A percentile compares a stretch with the other conserved stretches of the same genome.
Conservation (phyloP, 306 rosid species). For the Lathyrus oleraceus region DNA sequence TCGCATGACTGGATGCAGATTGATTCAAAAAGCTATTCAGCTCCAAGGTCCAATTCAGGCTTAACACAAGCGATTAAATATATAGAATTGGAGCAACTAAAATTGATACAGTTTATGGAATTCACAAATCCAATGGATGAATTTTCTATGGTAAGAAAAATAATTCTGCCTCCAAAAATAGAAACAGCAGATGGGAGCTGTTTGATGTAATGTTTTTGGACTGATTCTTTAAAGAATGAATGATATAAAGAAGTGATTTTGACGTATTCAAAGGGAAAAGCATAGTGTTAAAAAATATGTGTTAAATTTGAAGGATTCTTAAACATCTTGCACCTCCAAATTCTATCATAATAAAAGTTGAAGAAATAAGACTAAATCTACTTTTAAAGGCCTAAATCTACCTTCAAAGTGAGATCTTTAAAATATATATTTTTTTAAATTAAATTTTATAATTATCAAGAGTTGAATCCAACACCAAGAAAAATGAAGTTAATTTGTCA, state of each 20-base stretch:
- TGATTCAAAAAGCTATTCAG: slow-evolving; percentile 44
- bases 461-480: too few species aligned
- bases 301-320: too few species aligned
- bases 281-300: too few species aligned
- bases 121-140: slow-evolving; percentile 44
- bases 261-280: too few species aligned
- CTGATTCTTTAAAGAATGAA: slow-evolving; percentile 12
- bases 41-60: slow-evolving; percentile 6
- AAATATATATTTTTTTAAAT: too few species aligned
- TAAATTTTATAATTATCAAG: too few species aligned
- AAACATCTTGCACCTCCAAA: too few species aligned
- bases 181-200: slow-evolving; percentile 43
- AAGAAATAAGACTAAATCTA: too few species aligned
- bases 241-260: not conserved
- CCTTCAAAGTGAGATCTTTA: too few species aligned
- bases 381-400: too few species aligned
- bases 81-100: slow-evolving; percentile 47
- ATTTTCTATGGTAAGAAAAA: slow-evolving; percentile 32
- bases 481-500: too few species aligned
- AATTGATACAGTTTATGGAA: slow-evolving; percentile 49
- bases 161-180: slow-evolving; percentile 41
- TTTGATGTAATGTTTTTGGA: slow-evolving; percentile 20
- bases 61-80: slow-evolving; percentile 29
- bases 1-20: slow-evolving; percentile 42
- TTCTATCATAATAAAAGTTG: too few species aligned